A percentile compares a stretch with the other conserved stretches of the same genome.
Evolutionary conservation across 345 rosid genomes (phyloP).

Genomic region (Clarkia xantiana): DNA sequence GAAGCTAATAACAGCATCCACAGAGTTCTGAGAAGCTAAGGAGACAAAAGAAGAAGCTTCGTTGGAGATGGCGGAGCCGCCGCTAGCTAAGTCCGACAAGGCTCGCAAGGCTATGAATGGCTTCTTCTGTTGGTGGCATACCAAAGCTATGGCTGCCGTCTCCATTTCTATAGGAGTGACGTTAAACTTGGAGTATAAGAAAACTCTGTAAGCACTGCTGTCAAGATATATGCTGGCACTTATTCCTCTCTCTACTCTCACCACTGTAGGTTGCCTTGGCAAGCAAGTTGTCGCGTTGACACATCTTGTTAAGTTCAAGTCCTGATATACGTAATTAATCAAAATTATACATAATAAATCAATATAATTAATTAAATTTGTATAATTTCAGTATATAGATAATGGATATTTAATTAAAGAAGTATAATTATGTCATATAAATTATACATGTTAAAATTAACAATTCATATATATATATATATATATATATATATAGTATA

Average conservation of each 20-base stretch:
- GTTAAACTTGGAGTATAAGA: slow-evolving; percentile 40
- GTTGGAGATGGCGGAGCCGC: slow-evolving; percentile 42
- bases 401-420: too few relatives aligned
- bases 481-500: too few relatives aligned
- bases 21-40: slow-evolving; percentile 50
- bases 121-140: slow-evolving; percentile 32
- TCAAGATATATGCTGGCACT: slow-evolving; percentile 42
- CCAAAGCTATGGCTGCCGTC: slow-evolving; percentile 52
- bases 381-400: slow-evolving; percentile 35
- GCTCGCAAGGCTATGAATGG: slow-evolving; percentile 50
- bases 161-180: slow-evolving; percentile 67
- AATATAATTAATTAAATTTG: too few relatives aligned
- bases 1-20: slow-evolving; percentile 29
- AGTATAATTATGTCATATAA: too few relatives aligned
- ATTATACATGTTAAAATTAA: too few relatives aligned
- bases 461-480: neutral
- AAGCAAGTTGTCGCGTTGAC: slow-evolving; percentile 57
- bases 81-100: slow-evolving; percentile 78
- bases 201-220: slow-evolving; percentile 45
- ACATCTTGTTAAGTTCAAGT: slow-evolving; percentile 27
- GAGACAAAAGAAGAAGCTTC: slow-evolving; percentile 36
- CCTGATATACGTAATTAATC: slow-evolving; percentile 23
- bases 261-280: slow-evolving; percentile 35
- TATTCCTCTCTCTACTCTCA: slow-evolving; percentile 37
- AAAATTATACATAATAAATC: neutral